Evolutionary conservation across 305 asterid species (phyloP).

Genomic region (Fraxinus platypoda): DNA sequence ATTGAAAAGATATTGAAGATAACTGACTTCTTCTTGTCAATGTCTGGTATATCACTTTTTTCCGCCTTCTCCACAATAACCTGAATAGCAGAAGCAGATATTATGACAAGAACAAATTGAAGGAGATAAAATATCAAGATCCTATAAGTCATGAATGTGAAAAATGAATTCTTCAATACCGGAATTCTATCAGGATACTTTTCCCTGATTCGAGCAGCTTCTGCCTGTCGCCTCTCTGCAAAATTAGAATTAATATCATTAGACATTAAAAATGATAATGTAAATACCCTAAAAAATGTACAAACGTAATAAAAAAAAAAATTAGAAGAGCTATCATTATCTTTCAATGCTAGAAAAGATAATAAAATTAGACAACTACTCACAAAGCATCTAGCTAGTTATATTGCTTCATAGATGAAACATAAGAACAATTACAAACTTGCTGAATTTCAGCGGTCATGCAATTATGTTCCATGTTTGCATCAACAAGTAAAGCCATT

Average conservation of each 20-base stretch:
- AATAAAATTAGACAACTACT: background rate
- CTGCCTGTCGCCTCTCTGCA: slow-evolving; percentile 80
- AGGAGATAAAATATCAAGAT: background rate
- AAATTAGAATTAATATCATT: slow-evolving; percentile 6
- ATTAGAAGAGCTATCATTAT: background rate
- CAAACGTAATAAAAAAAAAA: background rate
- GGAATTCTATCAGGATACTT: slow-evolving; percentile 91
- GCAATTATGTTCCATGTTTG: background rate
- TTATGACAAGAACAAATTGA: background rate
- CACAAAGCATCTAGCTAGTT: background rate
- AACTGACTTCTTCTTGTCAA: slow-evolving; percentile 75
- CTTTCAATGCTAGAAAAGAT: background rate
- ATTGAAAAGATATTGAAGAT: background rate
- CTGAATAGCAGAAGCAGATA: slow-evolving; percentile 30
- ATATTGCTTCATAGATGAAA: background rate
- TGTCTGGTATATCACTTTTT: slow-evolving; percentile 74
- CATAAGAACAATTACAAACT: background rate
- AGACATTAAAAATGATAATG: background rate
- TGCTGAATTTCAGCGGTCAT: background rate
- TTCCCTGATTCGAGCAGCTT: slow-evolving; percentile 76
- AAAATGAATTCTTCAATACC: slow-evolving; percentile 33
- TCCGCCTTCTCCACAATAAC: slow-evolving; percentile 89
- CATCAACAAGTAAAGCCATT: background rate
- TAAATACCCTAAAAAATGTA: background rate
- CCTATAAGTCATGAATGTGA: slow-evolving; percentile 11